Evolutionary conservation across 1,284 basidiomycete genomes (phyloP).

Genomic region (Ceratorhiza oryzae-sativae): DNA sequence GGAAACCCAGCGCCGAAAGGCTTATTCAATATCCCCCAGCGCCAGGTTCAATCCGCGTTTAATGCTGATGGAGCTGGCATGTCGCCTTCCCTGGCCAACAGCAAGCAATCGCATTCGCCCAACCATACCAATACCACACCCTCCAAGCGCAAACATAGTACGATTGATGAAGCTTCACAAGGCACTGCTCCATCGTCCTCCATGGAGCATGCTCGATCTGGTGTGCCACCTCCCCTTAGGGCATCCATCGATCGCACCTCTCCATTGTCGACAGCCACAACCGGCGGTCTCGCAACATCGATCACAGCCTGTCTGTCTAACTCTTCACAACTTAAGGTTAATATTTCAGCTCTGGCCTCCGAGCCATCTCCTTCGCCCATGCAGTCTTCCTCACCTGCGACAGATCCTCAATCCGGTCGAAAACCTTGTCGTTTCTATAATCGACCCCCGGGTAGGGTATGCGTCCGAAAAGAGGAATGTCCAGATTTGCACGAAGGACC

Average conservation of each 20-base stretch:
- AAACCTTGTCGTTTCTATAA: conserved; percentile 20
- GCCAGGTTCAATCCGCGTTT: background rate
- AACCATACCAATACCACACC: background rate
- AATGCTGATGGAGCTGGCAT: background rate
- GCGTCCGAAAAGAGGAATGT: conserved; percentile 20
- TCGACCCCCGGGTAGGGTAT: conserved; percentile 6
- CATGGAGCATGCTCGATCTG: background rate
- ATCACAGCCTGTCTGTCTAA: background rate
- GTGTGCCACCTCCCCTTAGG: conserved; percentile 13
- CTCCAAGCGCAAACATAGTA: conserved; percentile 13
- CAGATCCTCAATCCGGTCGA: background rate
- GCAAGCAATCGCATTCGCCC: background rate
- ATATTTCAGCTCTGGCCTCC: background rate
- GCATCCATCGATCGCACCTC: conserved; percentile 1
- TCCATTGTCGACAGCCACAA: background rate
- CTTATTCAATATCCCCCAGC: background rate
- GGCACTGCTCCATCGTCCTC: background rate
- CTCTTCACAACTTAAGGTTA: background rate
- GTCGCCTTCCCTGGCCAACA: background rate
- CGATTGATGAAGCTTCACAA: background rate
- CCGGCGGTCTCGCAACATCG: background rate
- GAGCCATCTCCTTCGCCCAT: background rate
- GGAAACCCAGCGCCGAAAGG: background rate
- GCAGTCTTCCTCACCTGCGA: background rate
- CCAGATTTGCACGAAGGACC: conserved; percentile 14